Evolutionary conservation across 1,284 basidiomycete genomes (phyloP).

Genomic region (Rugosomyces carneus): DNA sequence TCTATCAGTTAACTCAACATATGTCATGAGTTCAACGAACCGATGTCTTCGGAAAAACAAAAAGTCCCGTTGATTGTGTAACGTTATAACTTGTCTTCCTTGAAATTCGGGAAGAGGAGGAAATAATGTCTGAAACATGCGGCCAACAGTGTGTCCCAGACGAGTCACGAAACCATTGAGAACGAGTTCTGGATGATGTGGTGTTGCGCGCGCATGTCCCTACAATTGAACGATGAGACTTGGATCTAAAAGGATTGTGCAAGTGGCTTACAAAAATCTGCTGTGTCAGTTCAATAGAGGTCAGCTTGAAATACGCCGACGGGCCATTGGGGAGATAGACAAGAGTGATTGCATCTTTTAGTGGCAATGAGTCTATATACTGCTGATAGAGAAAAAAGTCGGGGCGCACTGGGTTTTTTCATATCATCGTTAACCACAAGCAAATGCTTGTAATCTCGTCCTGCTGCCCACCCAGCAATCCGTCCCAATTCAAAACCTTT

Average conservation of each 20-base stretch:
- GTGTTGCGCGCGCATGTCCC: slow-evolving; percentile 90
- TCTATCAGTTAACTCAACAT: not conserved
- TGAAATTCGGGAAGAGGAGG: slow-evolving; percentile 94
- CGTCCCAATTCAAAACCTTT: slow-evolving; percentile 91
- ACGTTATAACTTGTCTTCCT: slow-evolving; percentile 94
- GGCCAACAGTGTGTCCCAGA: slow-evolving; percentile 88
- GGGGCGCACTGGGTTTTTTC: slow-evolving; percentile 82
- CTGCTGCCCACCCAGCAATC: slow-evolving; percentile 92
- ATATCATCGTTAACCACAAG: slow-evolving; percentile 94
- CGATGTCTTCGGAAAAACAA: slow-evolving; percentile 94
- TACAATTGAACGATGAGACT: slow-evolving; percentile 25
- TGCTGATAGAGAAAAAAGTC: not conserved
- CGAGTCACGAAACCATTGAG: slow-evolving; percentile 95
- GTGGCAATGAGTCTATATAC: not conserved
- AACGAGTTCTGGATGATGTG: slow-evolving; percentile 94
- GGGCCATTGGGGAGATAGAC: slow-evolving; percentile 90
- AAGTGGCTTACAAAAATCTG: slow-evolving; percentile 65
- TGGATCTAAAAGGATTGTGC: not conserved
- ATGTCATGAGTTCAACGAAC: slow-evolving; percentile 29
- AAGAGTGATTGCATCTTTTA: slow-evolving; percentile 83
- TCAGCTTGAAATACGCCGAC: slow-evolving; percentile 94
- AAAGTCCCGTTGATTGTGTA: slow-evolving; percentile 98
- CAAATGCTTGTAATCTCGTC: slow-evolving; percentile 82
- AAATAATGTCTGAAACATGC: slow-evolving; percentile 94
- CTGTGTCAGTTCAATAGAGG: slow-evolving; percentile 81